phyloP scores from a whole-genome alignment of 169 alveolate genomes.

The Plasmodium gaboni region DNA sequence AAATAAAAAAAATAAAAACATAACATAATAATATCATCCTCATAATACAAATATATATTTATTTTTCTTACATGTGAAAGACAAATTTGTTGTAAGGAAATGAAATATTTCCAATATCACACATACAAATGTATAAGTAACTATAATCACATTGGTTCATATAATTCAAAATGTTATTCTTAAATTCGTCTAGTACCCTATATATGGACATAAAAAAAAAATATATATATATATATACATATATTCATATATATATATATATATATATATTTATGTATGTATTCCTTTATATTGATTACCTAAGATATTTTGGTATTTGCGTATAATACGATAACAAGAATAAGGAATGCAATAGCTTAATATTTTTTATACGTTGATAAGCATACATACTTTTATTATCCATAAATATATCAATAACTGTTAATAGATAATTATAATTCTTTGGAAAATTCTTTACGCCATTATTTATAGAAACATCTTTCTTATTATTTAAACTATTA shows the following conservation, averaged over 20 bases:
- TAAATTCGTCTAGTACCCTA: conserved; percentile 48
- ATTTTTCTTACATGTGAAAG: conserved; percentile 33
- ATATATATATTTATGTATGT: background rate
- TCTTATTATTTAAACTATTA: conserved; percentile 29
- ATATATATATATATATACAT: background rate
- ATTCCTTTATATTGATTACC: conserved; percentile 1
- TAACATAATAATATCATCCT: too few relatives aligned
- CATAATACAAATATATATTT: background rate
- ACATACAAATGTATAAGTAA: conserved; percentile 38
- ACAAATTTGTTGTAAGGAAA: conserved; percentile 43
- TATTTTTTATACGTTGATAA: conserved; percentile 46
- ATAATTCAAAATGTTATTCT: conserved; percentile 40
- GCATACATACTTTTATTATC: conserved; percentile 73
- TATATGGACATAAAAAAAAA: conserved; percentile 2
- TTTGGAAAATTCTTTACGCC: conserved; percentile 11
- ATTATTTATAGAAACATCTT: conserved; percentile 12
- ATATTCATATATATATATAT: background rate
- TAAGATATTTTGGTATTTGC: conserved; percentile 39
- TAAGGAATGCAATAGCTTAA: conserved; percentile 38
- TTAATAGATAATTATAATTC: conserved; percentile 36
- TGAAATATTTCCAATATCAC: conserved; percentile 61
- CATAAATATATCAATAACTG: conserved; percentile 58
- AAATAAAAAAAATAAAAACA: background rate
- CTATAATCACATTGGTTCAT: conserved; percentile 59
- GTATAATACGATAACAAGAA: conserved; percentile 61